Base-by-base conservation (phyloP, 1,284 basidiomycete species). In the Sanghuangporus weigelae region DNA sequence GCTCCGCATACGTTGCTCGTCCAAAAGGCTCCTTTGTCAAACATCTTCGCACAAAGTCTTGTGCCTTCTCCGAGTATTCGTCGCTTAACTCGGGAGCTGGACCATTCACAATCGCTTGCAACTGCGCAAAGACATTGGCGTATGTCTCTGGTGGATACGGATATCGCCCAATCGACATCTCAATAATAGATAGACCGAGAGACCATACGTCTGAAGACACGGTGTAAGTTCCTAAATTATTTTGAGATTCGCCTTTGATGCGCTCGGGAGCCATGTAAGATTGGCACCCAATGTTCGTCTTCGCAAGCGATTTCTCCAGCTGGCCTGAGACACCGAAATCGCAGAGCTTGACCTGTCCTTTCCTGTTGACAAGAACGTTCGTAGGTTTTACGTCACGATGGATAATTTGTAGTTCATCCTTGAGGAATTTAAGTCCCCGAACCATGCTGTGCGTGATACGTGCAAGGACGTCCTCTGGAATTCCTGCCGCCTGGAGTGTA, bases 71-170 rank as follows among this genome's bases (percentile, higher is more conserved):
- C 69, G 76, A 81, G 77, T 76, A 80, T 6, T 66, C 42, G 54
- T 74, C 74, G 1, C 96, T 95, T 51, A 99, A 78, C 60, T 87
- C 84, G 3, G 97, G 96, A 7, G 96, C 87, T 56, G 95, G 90
- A 1, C 96, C 97, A 69, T 98, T 89, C 3, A 99, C 95, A 68
- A 99, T 99, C 1, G 96, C 96, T 36, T 92, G 93, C 48, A 99
- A 79, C 77, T 99, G 95, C 1, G 95, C 92, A 74, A 99, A 97
- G 1, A 98, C 95, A 73, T 98, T 98, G 62, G 89, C 86, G 74
- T 97, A 99, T 3, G 95, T 96, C 77, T 98, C 96, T n/a, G 96
- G 96, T 35, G 96, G 96, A 73, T 98, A 99, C 1, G 96, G 97
- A 75, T 99, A 99, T 68, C 86, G 83, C 21, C 97, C 96, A 69